Percentiles rank a stretch among this genome's conserved stretches.
Conservation (phyloP, 2,329 filamentous ascomycete species). For the Dichotomopilus funicola region DNA sequence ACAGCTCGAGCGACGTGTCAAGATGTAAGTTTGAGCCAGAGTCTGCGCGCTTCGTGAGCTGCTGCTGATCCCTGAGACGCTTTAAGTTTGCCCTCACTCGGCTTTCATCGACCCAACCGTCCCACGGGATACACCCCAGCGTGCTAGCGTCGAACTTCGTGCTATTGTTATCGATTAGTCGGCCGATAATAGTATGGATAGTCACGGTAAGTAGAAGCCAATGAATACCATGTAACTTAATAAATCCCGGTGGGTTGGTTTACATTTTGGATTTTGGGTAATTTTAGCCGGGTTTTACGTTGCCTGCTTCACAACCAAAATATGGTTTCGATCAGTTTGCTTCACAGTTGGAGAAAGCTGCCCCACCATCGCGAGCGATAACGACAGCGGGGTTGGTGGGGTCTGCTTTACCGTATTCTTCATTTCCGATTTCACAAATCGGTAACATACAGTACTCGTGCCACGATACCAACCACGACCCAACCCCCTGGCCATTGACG, state of each 20-base stretch:
- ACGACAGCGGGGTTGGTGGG: no score
- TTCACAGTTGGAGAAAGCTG: no score
- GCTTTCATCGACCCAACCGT: constrained; percentile 13
- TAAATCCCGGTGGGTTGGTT: no score
- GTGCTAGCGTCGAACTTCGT: constrained; percentile 14
- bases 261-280: no score
- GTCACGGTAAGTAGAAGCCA: no score
- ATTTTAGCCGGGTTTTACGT: no score
- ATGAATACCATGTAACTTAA: no score
- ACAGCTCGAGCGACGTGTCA: constrained; percentile 5
- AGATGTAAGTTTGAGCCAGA: not conserved
- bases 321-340: no score
- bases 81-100: constrained; percentile 13
- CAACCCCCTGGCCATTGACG: no score
- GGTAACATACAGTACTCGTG: not conserved
- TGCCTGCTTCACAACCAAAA: no score
- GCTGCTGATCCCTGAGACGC: not conserved
- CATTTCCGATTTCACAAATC: not conserved
- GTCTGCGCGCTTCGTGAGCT: not conserved
- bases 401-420: not conserved
- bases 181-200: no score
- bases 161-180: constrained; percentile 8
- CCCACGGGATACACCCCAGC: not conserved
- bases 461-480: not conserved
- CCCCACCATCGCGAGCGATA: no score